Conservation (phyloP, 2,329 filamentous ascomycete species). For the Chaetomiaceae sp. region DNA sequence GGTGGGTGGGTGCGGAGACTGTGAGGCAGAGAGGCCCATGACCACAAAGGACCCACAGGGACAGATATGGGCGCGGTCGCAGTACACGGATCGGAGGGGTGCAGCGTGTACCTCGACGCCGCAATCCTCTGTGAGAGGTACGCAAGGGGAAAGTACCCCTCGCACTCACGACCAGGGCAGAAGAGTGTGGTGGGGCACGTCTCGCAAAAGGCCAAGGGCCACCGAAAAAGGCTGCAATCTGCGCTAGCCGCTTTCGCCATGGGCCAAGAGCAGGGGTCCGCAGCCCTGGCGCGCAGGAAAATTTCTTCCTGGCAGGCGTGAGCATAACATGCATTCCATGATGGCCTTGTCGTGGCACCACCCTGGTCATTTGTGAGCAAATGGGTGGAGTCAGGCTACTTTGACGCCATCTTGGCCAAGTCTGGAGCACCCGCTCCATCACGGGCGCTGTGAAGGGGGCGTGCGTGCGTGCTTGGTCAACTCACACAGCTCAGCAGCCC, state of each 20-base stretch:
- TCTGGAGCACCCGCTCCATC: background rate
- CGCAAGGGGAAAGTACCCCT: slow-evolving; percentile 16
- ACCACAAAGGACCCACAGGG: slow-evolving; percentile 27
- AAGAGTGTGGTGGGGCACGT: slow-evolving; percentile 20
- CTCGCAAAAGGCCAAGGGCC: slow-evolving; percentile 13
- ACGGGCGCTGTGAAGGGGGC: slow-evolving; percentile 7
- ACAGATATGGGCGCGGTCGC: slow-evolving; percentile 23
- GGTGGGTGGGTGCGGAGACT: slow-evolving; percentile 17
- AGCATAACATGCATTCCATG: slow-evolving; percentile 22
- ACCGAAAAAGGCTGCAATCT: slow-evolving; percentile 25
- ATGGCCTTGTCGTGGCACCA: slow-evolving; percentile 28
- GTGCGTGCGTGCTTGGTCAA: slow-evolving; percentile 11
- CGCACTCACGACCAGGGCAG: slow-evolving; percentile 14
- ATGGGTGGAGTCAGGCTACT: slow-evolving; percentile 18
- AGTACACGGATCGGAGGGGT: slow-evolving; percentile 16
- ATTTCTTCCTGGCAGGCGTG: slow-evolving; percentile 22
- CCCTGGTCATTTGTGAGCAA: slow-evolving; percentile 25
- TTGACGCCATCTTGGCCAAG: slow-evolving; percentile 22
- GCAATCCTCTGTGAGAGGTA: slow-evolving; percentile 13
- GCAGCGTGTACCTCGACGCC: slow-evolving; percentile 17
- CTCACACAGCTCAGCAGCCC: too few relatives aligned
- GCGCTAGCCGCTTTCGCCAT: slow-evolving; percentile 23
- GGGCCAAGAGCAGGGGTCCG: slow-evolving; percentile 20
- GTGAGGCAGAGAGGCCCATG: slow-evolving; percentile 26
- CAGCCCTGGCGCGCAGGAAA: slow-evolving; percentile 19